Evolutionary conservation across 1,139 yeast genomes (phyloP).

Genomic region (Hyphopichia khmerensis): DNA sequence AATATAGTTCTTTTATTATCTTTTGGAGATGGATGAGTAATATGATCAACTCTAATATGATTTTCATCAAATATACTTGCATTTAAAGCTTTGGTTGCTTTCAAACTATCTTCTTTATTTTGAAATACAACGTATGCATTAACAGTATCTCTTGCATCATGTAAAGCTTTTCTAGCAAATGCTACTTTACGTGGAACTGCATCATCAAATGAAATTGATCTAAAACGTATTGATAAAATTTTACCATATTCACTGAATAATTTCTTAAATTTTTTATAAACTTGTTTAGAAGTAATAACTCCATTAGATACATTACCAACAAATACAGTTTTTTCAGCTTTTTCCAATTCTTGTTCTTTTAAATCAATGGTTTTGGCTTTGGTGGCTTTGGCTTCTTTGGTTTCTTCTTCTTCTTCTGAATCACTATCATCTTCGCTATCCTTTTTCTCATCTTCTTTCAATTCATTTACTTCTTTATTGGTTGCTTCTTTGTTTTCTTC

Average conservation of each 20-base stretch:
- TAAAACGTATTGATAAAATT: slow-evolving; percentile 76
- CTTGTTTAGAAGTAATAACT: slow-evolving; percentile 63
- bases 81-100: slow-evolving; percentile 56
- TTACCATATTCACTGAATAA: slow-evolving; percentile 58
- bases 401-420: slow-evolving; percentile 6
- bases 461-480: slow-evolving; percentile 18
- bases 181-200: slow-evolving; percentile 92
- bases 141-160: slow-evolving; percentile 72
- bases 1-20: slow-evolving; percentile 84
- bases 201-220: slow-evolving; percentile 90
- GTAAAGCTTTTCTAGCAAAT: slow-evolving; percentile 76
- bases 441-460: slow-evolving; percentile 13
- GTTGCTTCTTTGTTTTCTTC: slow-evolving; percentile 14
- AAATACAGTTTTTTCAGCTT: slow-evolving; percentile 86
- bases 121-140: slow-evolving; percentile 86
- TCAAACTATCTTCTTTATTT: slow-evolving; percentile 50
- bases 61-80: slow-evolving; percentile 66
- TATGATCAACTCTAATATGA: slow-evolving; percentile 88
- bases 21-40: slow-evolving; percentile 85
- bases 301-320: slow-evolving; percentile 78
- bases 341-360: slow-evolving; percentile 70
- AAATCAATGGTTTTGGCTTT: slow-evolving; percentile 45
- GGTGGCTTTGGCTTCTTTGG: slow-evolving; percentile 10
- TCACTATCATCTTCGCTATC: slow-evolving; percentile 12
- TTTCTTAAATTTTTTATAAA: slow-evolving; percentile 63